A percentile compares a stretch with the other conserved stretches of the same genome.
Evolutionary conservation across 129 eudicot genomes (phyloP).

Genomic region (Centrapalus pauciflorus): DNA sequence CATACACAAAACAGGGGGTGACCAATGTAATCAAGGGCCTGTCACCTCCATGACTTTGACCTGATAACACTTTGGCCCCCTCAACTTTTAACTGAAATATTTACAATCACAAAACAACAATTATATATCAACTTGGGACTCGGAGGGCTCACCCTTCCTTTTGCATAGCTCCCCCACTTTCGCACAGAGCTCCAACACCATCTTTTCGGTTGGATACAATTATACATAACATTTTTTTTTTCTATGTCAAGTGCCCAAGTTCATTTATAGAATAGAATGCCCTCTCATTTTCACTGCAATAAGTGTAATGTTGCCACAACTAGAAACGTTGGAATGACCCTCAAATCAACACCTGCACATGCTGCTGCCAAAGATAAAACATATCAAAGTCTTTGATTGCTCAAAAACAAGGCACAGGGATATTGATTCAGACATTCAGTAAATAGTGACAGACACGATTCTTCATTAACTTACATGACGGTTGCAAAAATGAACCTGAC

Average conservation of each 20-base stretch:
- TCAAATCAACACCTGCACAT: slow-evolving; percentile 32
- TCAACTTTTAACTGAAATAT: slow-evolving; percentile 38
- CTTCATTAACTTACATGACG: slow-evolving; percentile 58
- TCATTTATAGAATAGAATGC: slow-evolving; percentile 18
- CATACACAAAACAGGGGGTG: slow-evolving; percentile 30
- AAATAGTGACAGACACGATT: neutral
- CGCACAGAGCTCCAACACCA: slow-evolving; percentile 46
- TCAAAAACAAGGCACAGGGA: neutral
- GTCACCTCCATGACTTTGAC: slow-evolving; percentile 95
- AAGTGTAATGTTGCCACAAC: slow-evolving; percentile 30
- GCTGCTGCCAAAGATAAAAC: slow-evolving; percentile 39
- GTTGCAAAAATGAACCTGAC: slow-evolving; percentile 47
- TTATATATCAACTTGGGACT: slow-evolving; percentile 56
- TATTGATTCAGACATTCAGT: no score
- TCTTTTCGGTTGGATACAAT: slow-evolving; percentile 35
- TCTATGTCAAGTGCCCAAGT: slow-evolving; percentile 26
- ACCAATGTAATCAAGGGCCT: slow-evolving; percentile 56
- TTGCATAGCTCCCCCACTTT: slow-evolving; percentile 56
- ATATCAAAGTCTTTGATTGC: neutral
- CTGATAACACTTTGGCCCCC: slow-evolving; percentile 49
- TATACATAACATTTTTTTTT: slow-evolving; percentile 28
- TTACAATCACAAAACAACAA: slow-evolving; percentile 62
- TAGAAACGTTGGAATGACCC: slow-evolving; percentile 39
- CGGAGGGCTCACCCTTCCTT: slow-evolving; percentile 39
- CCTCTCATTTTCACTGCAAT: slow-evolving; percentile 33